Evolutionary conservation across 2,329 filamentous ascomycete species (phyloP).

Genomic region (Ascochyta lentis): DNA sequence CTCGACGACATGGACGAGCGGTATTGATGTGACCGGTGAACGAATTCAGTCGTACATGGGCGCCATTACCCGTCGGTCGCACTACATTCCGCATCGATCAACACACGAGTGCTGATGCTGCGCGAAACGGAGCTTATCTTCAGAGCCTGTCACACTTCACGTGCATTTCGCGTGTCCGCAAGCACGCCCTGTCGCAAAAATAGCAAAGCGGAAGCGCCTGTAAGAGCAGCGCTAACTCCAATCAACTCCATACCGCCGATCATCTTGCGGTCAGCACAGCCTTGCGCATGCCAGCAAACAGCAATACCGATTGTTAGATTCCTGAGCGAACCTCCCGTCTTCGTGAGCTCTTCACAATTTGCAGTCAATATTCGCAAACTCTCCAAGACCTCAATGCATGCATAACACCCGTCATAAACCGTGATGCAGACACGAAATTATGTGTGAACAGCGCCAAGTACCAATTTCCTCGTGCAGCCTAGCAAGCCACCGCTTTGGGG

Average conservation of each 20-base stretch:
- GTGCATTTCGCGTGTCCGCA: not conserved
- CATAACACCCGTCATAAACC: not conserved
- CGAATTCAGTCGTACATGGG: not conserved
- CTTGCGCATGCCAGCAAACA: conserved; percentile 7
- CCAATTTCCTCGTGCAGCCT: conserved; percentile 8
- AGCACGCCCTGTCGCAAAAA: conserved; percentile 29
- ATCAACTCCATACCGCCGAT: conserved; percentile 16
- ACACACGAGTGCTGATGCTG: not conserved
- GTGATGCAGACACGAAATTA: not conserved
- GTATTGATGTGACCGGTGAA: conserved; percentile 30
- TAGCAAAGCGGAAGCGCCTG: conserved; percentile 22
- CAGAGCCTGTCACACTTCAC: not conserved
- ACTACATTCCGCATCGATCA: not conserved
- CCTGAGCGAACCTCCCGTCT: not conserved
- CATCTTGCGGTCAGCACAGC: conserved; percentile 24
- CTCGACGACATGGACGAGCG: conserved; percentile 50
- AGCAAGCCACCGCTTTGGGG: conserved; percentile 6
- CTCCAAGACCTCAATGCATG: not conserved
- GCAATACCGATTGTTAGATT: not conserved
- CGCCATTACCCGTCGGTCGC: not conserved
- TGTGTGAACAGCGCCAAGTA: not conserved
- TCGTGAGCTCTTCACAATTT: not conserved
- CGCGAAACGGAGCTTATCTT: not conserved
- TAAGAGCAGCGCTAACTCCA: conserved; percentile 18
- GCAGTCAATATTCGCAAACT: not conserved